phyloP scores from a whole-genome alignment of 2,329 filamentous ascomycete genomes.

The Cladosporium sp. region DNA sequence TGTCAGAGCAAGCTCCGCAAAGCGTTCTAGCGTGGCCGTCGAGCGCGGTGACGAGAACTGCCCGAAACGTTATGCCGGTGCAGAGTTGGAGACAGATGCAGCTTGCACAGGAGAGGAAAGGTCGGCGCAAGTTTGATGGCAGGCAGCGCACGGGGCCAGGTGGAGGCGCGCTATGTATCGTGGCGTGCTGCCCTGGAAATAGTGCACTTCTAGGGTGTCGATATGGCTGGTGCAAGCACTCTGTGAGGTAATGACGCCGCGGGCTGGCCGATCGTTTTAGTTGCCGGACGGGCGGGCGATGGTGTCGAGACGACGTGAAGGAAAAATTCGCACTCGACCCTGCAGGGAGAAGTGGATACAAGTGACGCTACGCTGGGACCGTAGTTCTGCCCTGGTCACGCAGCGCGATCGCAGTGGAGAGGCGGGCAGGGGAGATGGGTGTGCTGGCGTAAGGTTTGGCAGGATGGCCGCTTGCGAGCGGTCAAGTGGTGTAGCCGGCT shows the following conservation, averaged over 20 bases:
- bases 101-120: slow-evolving; percentile 24
- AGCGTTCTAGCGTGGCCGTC: slow-evolving; percentile 28
- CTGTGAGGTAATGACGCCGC: slow-evolving; percentile 29
- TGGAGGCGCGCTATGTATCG: slow-evolving; percentile 27
- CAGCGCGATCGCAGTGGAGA: not conserved
- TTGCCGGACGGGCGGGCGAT: slow-evolving; percentile 23
- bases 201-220: slow-evolving; percentile 30
- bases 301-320: slow-evolving; percentile 21
- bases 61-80: slow-evolving; percentile 27
- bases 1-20: slow-evolving; percentile 29
- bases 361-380: slow-evolving; percentile 14
- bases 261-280: slow-evolving; percentile 27
- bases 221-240: slow-evolving; percentile 29
- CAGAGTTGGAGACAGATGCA: slow-evolving; percentile 21
- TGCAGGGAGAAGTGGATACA: slow-evolving; percentile 22
- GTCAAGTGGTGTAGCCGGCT: slow-evolving; percentile 12
- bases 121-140: slow-evolving; percentile 20
- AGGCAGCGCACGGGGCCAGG: slow-evolving; percentile 22
- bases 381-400: slow-evolving; percentile 7
- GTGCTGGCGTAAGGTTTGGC: slow-evolving; percentile 10
- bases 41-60: slow-evolving; percentile 18
- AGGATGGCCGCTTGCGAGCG: slow-evolving; percentile 12
- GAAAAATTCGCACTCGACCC: slow-evolving; percentile 18
- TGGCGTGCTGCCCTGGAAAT: slow-evolving; percentile 34
- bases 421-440: slow-evolving; percentile 9